Percentiles rank a stretch among this genome's conserved stretches.
Evolutionary conservation across 352 stramenopile species (phyloP).

Genomic region (Phytopythium helicoides): DNA sequence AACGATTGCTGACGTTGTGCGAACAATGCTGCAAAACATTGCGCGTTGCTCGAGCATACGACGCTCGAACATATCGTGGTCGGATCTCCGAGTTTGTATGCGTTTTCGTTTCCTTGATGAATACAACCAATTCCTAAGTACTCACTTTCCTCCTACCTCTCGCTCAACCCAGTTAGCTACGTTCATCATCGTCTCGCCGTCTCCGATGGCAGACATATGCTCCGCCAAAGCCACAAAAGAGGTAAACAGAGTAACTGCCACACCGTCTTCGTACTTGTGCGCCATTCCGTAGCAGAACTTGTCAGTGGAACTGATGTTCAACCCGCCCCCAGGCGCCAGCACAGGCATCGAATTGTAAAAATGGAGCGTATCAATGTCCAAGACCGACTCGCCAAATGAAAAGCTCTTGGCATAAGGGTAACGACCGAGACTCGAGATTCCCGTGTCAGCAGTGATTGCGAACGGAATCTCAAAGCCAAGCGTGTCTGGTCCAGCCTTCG

Average conservation of each 20-base stretch:
- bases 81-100: too few relatives aligned
- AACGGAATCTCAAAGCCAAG: constrained; percentile 25
- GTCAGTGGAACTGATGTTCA: constrained; percentile 44
- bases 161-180: background rate
- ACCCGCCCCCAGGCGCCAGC: constrained; percentile 36
- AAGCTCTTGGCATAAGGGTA: constrained; percentile 26
- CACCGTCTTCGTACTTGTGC: constrained; percentile 32
- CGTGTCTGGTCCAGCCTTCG: constrained; percentile 8
- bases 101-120: too few relatives aligned
- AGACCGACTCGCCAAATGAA: constrained; percentile 3
- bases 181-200: constrained; percentile 13
- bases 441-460: constrained; percentile 23
- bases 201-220: constrained; percentile 17
- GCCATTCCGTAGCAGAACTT: constrained; percentile 65
- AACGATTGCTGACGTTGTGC: too few relatives aligned
- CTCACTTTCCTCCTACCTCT: too few relatives aligned
- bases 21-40: too few relatives aligned
- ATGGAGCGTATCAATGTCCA: constrained; percentile 39
- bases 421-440: constrained; percentile 21
- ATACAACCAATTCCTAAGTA: too few relatives aligned
- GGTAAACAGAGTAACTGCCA: constrained; percentile 33
- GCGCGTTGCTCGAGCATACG: too few relatives aligned
- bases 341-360: constrained; percentile 56
- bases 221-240: constrained; percentile 25
- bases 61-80: too few relatives aligned